Conservation (phyloP, 495 filamentous ascomycete genomes). For the Daldinia vernicosa region DNA sequence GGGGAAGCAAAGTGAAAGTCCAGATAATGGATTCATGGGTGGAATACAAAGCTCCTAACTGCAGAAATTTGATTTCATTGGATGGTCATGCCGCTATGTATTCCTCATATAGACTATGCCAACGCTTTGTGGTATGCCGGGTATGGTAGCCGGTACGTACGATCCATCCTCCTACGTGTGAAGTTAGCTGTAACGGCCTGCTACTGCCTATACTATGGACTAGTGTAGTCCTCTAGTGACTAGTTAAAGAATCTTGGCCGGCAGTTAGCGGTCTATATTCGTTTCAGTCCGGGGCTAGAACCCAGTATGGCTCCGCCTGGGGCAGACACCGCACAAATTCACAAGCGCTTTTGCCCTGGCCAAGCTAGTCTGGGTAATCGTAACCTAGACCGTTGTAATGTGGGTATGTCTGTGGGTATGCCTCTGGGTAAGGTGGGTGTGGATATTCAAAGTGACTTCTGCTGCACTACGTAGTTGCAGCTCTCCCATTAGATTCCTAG, state of each 20-base stretch:
- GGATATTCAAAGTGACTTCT: not conserved
- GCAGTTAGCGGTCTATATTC: not conserved
- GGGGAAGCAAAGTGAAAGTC: not conserved
- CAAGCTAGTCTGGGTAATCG: not conserved
- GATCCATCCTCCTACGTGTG: not conserved
- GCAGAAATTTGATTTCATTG: not conserved
- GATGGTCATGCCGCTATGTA: not conserved
- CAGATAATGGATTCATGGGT: not conserved
- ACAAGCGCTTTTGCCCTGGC: not conserved
- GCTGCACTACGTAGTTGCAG: not conserved
- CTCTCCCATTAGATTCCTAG: not conserved
- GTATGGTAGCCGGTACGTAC: not conserved
- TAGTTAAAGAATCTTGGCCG: constrained; percentile 1
- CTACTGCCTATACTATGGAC: not conserved
- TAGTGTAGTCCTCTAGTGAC: not conserved
- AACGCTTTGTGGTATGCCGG: not conserved
- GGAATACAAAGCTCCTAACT: not conserved
- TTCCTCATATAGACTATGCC: not conserved
- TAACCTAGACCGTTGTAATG: constrained; percentile 1
- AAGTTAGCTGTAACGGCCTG: not conserved
- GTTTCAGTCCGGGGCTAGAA: not conserved
- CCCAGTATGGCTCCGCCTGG: constrained; percentile 3
- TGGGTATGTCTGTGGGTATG: not conserved
- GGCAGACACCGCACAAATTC: not conserved
- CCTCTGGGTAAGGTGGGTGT: not conserved